Percentiles rank a stretch among this genome's conserved stretches.
Evolutionary conservation across 257 asterid species (phyloP).

Genomic region (Petunia axillaris): DNA sequence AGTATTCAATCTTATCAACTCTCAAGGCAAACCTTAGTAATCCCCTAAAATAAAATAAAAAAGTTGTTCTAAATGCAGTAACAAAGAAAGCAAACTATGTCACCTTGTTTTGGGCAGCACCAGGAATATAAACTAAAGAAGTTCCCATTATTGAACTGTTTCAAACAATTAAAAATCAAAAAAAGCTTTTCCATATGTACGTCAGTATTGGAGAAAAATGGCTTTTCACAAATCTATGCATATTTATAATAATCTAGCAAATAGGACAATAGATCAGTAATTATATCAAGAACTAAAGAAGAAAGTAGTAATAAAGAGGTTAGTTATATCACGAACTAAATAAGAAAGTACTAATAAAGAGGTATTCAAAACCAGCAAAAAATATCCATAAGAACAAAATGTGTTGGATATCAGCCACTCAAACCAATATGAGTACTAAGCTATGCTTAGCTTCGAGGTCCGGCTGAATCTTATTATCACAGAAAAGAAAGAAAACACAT

Average conservation of each 20-base stretch:
- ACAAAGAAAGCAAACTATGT: too few species aligned
- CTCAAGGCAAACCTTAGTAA: too few species aligned
- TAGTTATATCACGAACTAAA: too few species aligned
- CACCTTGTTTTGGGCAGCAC: too few species aligned
- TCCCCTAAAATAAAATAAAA: too few species aligned
- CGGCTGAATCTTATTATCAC: background rate
- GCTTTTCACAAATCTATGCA: background rate
- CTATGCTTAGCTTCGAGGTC: background rate
- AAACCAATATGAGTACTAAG: background rate
- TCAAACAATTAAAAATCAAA: background rate
- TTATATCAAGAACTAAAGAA: background rate
- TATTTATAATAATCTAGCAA: background rate
- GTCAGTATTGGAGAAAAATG: background rate
- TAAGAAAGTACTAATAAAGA: background rate
- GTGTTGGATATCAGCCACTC: background rate
- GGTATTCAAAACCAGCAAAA: background rate
- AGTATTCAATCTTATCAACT: too few species aligned
- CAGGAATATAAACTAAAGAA: background rate
- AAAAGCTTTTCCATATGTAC: too few species aligned
- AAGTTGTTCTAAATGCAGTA: too few species aligned
- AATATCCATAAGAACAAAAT: constrained; percentile 7
- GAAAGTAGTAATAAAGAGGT: too few species aligned
- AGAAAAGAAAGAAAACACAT: background rate
- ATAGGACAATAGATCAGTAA: background rate
- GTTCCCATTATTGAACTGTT: background rate